phyloP scores from a whole-genome alignment of 345 rosid species.

The Hevea brasiliensis region DNA sequence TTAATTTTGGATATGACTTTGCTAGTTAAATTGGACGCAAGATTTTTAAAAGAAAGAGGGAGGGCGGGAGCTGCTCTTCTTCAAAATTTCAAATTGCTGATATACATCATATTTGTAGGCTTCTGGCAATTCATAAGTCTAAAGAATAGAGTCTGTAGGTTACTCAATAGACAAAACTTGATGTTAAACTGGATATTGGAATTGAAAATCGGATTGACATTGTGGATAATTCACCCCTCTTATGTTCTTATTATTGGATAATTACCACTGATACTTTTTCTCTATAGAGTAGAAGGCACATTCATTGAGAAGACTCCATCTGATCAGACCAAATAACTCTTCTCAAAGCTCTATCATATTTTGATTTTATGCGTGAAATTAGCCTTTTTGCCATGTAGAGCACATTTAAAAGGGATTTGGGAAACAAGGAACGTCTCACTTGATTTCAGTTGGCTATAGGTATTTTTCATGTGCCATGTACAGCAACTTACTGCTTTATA shows the following conservation, averaged over 20 bases:
- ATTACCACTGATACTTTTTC: too few relatives aligned
- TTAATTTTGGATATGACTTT: not conserved
- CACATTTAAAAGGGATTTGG: too few relatives aligned
- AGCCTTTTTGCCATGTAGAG: too few relatives aligned
- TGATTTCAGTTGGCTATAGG: too few relatives aligned
- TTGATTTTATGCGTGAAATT: too few relatives aligned
- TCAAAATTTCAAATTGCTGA: conserved; percentile 6
- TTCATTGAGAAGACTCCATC: too few relatives aligned
- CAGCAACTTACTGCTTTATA: too few relatives aligned
- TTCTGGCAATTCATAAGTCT: not conserved
- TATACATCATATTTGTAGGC: not conserved
- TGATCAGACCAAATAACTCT: too few relatives aligned
- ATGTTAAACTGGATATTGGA: not conserved
- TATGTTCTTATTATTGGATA: not conserved
- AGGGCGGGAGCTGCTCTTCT: not conserved
- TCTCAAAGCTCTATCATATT: too few relatives aligned
- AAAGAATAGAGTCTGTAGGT: not conserved
- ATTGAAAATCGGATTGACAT: not conserved
- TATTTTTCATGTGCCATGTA: too few relatives aligned
- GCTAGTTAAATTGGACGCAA: not conserved
- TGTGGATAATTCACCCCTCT: not conserved
- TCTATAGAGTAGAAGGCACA: too few relatives aligned
- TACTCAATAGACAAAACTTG: not conserved
- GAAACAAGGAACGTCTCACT: too few relatives aligned
- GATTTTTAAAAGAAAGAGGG: not conserved